phyloP scores from a whole-genome alignment of 2,329 filamentous ascomycete species.

The Capronia epimyces region DNA sequence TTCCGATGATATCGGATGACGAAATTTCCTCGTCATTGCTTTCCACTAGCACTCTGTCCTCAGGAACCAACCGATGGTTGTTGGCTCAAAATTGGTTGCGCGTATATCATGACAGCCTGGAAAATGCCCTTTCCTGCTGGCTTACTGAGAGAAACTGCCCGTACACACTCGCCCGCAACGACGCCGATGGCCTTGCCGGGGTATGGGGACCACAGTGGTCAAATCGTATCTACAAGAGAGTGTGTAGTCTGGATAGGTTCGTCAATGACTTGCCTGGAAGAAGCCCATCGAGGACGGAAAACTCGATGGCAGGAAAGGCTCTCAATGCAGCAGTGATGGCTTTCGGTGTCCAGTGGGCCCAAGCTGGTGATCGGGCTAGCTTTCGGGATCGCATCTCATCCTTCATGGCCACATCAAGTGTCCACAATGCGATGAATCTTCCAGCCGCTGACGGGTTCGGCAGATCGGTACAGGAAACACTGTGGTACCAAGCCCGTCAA shows the following conservation, averaged over 20 bases:
- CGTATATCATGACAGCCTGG: slow-evolving; percentile 14
- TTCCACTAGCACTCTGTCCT: neutral
- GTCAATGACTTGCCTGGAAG: slow-evolving; percentile 1
- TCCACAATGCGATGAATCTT: slow-evolving; percentile 1
- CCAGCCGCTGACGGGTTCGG: slow-evolving; percentile 12
- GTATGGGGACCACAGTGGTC: slow-evolving; percentile 6
- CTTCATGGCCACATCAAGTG: neutral
- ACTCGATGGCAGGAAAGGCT: slow-evolving; percentile 1
- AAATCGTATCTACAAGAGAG: slow-evolving; percentile 8
- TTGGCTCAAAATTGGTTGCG: slow-evolving; percentile 4
- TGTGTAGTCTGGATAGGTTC: slow-evolving; percentile 6
- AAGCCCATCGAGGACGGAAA: neutral
- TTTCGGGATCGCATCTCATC: slow-evolving; percentile 1
- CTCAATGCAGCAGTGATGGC: slow-evolving; percentile 12
- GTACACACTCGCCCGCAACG: slow-evolving; percentile 31
- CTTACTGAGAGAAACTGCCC: slow-evolving; percentile 24
- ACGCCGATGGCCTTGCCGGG: neutral
- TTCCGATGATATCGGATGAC: neutral
- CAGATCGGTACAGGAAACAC: slow-evolving; percentile 35
- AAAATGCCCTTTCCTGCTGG: slow-evolving; percentile 15
- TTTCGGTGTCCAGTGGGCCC: slow-evolving; percentile 12
- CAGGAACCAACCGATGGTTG: slow-evolving; percentile 5
- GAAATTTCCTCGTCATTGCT: neutral
- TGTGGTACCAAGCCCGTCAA: slow-evolving; percentile 41
- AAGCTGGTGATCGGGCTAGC: slow-evolving; percentile 1